Evolutionary conservation across 352 stramenopile species (phyloP).

Genomic region (Phytophthora capsici): DNA sequence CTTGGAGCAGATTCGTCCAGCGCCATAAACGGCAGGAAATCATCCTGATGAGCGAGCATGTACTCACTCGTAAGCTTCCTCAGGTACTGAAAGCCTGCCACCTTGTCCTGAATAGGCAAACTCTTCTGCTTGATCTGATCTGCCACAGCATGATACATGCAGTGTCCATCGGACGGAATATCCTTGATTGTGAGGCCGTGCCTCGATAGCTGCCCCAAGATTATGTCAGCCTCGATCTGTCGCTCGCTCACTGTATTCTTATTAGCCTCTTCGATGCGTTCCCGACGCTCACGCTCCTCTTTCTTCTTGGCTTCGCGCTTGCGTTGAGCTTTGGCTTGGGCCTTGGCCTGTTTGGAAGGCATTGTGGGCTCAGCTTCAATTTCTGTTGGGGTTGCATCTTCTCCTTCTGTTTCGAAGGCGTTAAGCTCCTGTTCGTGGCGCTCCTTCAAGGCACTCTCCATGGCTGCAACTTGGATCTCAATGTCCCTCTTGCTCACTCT

Average conservation of each 20-base stretch:
- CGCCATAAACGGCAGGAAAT: constrained; percentile 94
- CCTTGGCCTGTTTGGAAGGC: constrained; percentile 55
- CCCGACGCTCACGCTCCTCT: constrained; percentile 71
- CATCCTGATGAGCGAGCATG: constrained; percentile 83
- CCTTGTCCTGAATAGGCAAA: constrained; percentile 20
- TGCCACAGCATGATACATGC: constrained; percentile 96
- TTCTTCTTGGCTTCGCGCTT: constrained; percentile 80
- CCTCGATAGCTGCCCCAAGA: constrained; percentile 61
- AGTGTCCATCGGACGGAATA: constrained; percentile 97
- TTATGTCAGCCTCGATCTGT: constrained; percentile 83
- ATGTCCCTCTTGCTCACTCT: constrained; percentile 79
- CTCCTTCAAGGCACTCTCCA: constrained; percentile 65
- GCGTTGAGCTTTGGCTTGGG: constrained; percentile 77
- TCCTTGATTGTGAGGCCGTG: constrained; percentile 87
- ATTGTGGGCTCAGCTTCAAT: constrained; percentile 1
- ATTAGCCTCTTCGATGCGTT: constrained; percentile 82
- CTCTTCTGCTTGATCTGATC: constrained; percentile 87
- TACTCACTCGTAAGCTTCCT: constrained; percentile 75
- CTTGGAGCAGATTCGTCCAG: constrained; percentile 52
- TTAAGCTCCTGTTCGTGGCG: constrained; percentile 64
- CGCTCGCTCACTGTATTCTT: constrained; percentile 82
- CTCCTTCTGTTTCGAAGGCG: constrained; percentile 29
- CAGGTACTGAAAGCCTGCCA: constrained; percentile 71
- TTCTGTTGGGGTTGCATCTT: constrained; percentile 7
- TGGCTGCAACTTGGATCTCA: constrained; percentile 57